Percentiles rank a stretch among this genome's conserved stretches.
Evolutionary conservation across 768 basidiomycete genomes (phyloP).

Genomic region (Amanita pallidorosea): DNA sequence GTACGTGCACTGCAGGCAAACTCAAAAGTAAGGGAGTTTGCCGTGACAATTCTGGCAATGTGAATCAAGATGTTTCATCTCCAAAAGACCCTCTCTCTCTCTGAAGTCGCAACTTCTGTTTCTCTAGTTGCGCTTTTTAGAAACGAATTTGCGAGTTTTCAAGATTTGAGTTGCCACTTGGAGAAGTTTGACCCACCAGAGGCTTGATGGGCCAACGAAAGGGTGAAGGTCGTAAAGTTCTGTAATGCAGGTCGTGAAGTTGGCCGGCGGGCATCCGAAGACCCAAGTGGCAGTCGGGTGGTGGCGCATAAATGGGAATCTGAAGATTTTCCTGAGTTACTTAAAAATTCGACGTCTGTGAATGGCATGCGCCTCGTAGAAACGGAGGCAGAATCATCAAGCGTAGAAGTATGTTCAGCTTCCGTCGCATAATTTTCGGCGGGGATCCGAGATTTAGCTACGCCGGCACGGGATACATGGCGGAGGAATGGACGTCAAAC

Average conservation of each 20-base stretch:
- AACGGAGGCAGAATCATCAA: neutral
- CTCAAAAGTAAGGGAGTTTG: constrained; percentile 29
- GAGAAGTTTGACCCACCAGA: neutral
- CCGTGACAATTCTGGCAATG: constrained; percentile 29
- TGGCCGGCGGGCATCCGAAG: constrained; percentile 30
- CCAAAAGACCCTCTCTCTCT: constrained; percentile 23
- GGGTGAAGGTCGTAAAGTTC: constrained; percentile 47
- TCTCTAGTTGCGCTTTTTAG: constrained; percentile 58
- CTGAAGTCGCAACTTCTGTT: constrained; percentile 45
- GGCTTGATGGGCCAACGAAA: constrained; percentile 6
- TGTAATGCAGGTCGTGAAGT: constrained; percentile 50
- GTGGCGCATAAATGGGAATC: constrained; percentile 2
- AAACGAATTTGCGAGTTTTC: constrained; percentile 35
- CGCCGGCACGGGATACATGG: constrained; percentile 45
- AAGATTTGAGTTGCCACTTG: neutral
- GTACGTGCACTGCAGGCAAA: too few species aligned
- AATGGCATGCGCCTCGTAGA: neutral
- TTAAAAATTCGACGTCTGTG: neutral
- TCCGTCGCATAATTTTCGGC: constrained; percentile 12
- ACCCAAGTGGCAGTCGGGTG: constrained; percentile 29
- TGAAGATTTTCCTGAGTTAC: neutral
- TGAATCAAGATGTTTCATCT: constrained; percentile 17
- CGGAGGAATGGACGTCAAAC: constrained; percentile 51
- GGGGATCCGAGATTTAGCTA: constrained; percentile 35
- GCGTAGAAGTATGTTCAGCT: neutral